A percentile compares a stretch with the other conserved stretches of the same genome.
Evolutionary conservation across 805 yeast genomes (phyloP).

Genomic region (Starmerella stigmatis): DNA sequence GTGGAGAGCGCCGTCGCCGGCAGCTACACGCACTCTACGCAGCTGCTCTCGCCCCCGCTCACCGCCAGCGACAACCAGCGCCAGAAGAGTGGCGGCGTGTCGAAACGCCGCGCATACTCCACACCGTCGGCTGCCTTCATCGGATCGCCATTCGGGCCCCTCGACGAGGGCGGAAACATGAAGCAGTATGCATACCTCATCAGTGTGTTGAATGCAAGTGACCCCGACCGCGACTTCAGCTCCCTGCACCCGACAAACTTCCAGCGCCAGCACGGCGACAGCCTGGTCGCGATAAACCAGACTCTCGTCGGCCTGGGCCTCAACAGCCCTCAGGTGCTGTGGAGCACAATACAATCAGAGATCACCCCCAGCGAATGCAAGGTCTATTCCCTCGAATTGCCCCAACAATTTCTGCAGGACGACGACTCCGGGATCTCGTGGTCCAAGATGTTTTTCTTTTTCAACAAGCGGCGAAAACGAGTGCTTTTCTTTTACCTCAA

Average conservation of each 20-base stretch:
- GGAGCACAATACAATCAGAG: slow-evolving; percentile 79
- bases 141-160: slow-evolving; percentile 75
- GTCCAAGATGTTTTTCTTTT: slow-evolving; percentile 83
- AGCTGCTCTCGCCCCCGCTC: slow-evolving; percentile 24
- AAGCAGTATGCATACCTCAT: slow-evolving; percentile 84
- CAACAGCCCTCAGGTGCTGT: slow-evolving; percentile 52
- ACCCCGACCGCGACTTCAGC: slow-evolving; percentile 93
- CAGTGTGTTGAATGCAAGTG: slow-evolving; percentile 80
- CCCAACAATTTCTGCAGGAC: slow-evolving; percentile 48
- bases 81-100: slow-evolving; percentile 10
- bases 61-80: slow-evolving; percentile 11
- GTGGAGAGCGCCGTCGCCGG: slow-evolving; percentile 12
- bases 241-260: slow-evolving; percentile 72
- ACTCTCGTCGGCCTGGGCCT: slow-evolving; percentile 50
- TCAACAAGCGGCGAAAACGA: slow-evolving; percentile 81
- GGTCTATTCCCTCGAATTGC: slow-evolving; percentile 35
- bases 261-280: slow-evolving; percentile 35
- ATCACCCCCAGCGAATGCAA: slow-evolving; percentile 55
- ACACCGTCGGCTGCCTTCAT: slow-evolving; percentile 25
- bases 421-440: slow-evolving; percentile 55
- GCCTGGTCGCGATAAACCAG: slow-evolving; percentile 47
- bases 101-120: slow-evolving; percentile 24
- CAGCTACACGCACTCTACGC: slow-evolving; percentile 12
- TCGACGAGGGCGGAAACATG: slow-evolving; percentile 73
- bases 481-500: slow-evolving; percentile 76